phyloP scores from a whole-genome alignment of 116 monocot species.

The Posidonia oceanica region DNA sequence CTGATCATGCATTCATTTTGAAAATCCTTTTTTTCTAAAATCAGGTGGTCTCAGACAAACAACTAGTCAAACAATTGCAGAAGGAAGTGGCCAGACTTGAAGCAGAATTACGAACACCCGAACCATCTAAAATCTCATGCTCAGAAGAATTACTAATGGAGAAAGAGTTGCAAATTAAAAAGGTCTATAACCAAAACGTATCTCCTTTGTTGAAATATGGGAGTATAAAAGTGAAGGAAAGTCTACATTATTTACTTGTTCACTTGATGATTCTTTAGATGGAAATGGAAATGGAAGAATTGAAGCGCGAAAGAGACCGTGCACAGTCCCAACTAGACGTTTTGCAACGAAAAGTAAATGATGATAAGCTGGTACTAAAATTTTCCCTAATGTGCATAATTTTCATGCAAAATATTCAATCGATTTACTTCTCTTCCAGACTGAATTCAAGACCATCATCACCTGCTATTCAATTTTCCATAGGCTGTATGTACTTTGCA shows the following conservation, averaged over 20 bases:
- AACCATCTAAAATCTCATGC: conserved; percentile 28
- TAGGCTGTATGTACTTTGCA: not conserved
- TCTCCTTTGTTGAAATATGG: not conserved
- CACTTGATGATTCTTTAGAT: conserved; percentile 29
- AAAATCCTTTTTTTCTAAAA: not conserved
- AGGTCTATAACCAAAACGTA: conserved; percentile 15
- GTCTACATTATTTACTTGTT: not conserved
- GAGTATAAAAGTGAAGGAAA: not conserved
- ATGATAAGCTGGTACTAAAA: conserved; percentile 21
- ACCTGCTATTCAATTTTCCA: no score
- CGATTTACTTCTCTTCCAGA: no score
- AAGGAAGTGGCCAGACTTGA: conserved; percentile 89
- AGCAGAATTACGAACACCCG: conserved; percentile 77
- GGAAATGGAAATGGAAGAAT: conserved; percentile 79
- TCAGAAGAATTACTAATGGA: conserved; percentile 58
- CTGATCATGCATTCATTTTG: not conserved
- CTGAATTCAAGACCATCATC: no score
- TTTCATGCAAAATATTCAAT: not conserved
- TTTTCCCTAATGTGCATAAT: not conserved
- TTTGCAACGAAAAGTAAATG: conserved; percentile 39
- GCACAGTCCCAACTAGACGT: conserved; percentile 53
- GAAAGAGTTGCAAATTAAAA: conserved; percentile 76
- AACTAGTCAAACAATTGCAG: conserved; percentile 78
- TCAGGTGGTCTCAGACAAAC: conserved; percentile 88
- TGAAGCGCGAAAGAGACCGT: conserved; percentile 68